Evolutionary conservation across 768 basidiomycete species (phyloP).

Genomic region (Coprinopsis cinerea): DNA sequence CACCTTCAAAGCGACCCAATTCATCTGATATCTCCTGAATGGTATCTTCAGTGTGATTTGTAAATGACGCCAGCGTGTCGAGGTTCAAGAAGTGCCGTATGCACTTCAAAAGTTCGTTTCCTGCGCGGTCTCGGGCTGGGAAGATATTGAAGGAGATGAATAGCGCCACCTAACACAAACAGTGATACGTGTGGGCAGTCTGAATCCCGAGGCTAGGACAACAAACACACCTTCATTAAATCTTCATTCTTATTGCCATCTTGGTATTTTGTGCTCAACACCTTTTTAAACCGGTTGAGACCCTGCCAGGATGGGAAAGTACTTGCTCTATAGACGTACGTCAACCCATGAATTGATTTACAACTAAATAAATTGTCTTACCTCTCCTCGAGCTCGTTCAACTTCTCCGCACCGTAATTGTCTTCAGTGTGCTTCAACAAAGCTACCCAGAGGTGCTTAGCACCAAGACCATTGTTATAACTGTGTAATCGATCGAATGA

Average conservation of each 20-base stretch:
- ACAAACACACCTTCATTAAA: conserved; percentile 24
- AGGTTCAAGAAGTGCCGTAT: conserved; percentile 22
- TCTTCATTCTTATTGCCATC: conserved; percentile 28
- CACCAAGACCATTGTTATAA: conserved; percentile 25
- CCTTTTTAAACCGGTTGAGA: conserved; percentile 24
- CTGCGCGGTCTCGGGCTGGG: conserved; percentile 3
- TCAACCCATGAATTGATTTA: neutral
- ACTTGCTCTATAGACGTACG: neutral
- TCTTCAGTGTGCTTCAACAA: conserved; percentile 4
- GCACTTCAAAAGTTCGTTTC: conserved; percentile 22
- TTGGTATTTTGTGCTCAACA: conserved; percentile 20
- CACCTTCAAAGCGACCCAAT: conserved; percentile 12
- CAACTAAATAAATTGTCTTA: neutral
- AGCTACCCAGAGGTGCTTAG: conserved; percentile 26
- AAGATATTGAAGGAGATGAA: neutral
- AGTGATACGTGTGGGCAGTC: neutral
- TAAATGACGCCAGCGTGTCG: conserved; percentile 21
- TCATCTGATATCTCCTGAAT: conserved; percentile 17
- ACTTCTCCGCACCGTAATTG: neutral
- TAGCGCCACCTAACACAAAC: neutral
- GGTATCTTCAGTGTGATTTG: conserved; percentile 29
- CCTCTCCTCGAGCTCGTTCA: neutral
- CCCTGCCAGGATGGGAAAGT: conserved; percentile 24
- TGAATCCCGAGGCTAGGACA: neutral
- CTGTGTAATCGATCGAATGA: conserved; percentile 35